Evolutionary conservation across 352 stramenopile genomes (phyloP).

Genomic region (Phytophthora capsici): DNA sequence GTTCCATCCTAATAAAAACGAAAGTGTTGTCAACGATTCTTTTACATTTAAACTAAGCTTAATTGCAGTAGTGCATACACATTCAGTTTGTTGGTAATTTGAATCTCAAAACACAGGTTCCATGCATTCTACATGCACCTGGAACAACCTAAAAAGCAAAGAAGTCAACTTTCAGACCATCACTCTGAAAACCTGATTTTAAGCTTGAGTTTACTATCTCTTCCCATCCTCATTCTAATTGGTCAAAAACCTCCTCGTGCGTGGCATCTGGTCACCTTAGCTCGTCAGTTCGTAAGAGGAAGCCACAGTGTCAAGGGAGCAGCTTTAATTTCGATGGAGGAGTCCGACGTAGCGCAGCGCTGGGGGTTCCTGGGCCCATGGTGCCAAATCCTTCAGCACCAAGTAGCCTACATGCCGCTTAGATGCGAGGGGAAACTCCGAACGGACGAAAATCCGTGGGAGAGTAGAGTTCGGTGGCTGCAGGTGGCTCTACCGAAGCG

Average conservation of each 20-base stretch:
- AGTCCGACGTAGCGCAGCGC: slow-evolving; percentile 12
- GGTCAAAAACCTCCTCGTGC: background rate
- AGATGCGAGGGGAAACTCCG: slow-evolving; percentile 5
- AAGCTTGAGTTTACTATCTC: background rate
- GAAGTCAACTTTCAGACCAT: no score
- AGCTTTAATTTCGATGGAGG: background rate
- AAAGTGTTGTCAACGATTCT: no score
- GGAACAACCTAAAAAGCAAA: no score
- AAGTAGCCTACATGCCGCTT: slow-evolving; percentile 7
- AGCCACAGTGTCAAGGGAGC: background rate
- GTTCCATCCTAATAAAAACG: background rate
- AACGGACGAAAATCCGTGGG: background rate
- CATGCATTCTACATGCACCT: no score
- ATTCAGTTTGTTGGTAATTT: no score
- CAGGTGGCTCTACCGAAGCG: slow-evolving; percentile 18
- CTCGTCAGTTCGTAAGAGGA: slow-evolving; percentile 8
- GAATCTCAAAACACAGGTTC: no score
- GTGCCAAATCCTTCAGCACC: background rate
- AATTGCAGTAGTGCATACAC: no score
- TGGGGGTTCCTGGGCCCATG: slow-evolving; percentile 22
- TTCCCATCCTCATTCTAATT: slow-evolving; percentile 2
- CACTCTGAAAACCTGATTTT: background rate
- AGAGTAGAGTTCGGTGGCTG: background rate
- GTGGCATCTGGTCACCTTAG: background rate
- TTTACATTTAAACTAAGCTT: no score